These are phyloP conservation scores for Stylosanthes scabra DNA, from an alignment of 331 rosid species.

Conservation along the genomic window DNA sequence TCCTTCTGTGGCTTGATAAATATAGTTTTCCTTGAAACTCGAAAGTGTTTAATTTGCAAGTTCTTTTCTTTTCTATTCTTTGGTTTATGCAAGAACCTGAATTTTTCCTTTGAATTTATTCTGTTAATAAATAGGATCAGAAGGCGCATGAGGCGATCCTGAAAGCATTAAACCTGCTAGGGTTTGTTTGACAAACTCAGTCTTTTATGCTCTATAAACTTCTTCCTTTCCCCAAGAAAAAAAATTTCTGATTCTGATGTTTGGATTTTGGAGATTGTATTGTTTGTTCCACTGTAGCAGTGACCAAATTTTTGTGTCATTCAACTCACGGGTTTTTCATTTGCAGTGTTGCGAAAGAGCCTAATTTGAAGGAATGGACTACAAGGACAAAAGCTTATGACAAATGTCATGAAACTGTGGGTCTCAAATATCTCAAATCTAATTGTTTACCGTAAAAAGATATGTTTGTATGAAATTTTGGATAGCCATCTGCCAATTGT, in stretches of 20 bases:
- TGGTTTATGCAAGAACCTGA: slow-evolving; percentile 34
- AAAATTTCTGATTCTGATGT: neutral
- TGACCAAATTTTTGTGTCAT: slow-evolving; percentile 8
- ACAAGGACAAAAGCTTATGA: slow-evolving; percentile 69
- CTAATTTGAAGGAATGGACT: slow-evolving; percentile 86
- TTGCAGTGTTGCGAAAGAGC: slow-evolving; percentile 68
- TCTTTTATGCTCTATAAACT: slow-evolving; percentile 27
- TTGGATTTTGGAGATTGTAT: slow-evolving; percentile 24
- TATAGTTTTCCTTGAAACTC: neutral
- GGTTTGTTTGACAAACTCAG: slow-evolving; percentile 54
- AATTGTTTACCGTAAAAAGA: neutral
- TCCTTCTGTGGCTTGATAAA: neutral
- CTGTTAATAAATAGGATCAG: slow-evolving; percentile 56
- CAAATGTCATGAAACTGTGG: slow-evolving; percentile 67
- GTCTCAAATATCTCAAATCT: slow-evolving; percentile 41
- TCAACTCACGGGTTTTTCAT: slow-evolving; percentile 28
- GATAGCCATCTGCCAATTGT: slow-evolving; percentile 16
- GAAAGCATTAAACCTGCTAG: slow-evolving; percentile 53
- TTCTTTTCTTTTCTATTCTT: slow-evolving; percentile 3
- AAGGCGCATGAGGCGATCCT: slow-evolving; percentile 69
- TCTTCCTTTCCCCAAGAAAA: slow-evolving; percentile 19
- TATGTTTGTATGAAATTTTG: neutral
- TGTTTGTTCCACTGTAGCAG: slow-evolving; percentile 20
- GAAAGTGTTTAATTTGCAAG: slow-evolving; percentile 11
- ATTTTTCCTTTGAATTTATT: slow-evolving; percentile 36